Base-by-base conservation (phyloP, 129 eudicot species). In the Artemisia annua region DNA sequence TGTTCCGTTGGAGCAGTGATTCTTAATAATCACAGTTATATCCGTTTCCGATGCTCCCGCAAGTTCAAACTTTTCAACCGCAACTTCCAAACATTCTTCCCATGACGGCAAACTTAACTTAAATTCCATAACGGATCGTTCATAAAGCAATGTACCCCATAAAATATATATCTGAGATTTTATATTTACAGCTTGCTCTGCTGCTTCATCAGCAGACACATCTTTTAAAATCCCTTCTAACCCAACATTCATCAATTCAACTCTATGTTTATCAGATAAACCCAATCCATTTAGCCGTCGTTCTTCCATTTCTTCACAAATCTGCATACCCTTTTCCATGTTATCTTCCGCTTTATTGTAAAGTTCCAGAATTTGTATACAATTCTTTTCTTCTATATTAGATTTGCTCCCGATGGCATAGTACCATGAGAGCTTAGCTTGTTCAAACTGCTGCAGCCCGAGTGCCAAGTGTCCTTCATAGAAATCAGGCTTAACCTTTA, bases 41-140 rank as follows among this genome's bases (percentile, higher is more conserved):
- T 94, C 98, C 1, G 97, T 87, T 17, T 70, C 69, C 3, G 97
- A 94, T 48, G 92, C 97, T 66, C 98, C 98, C 7, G 89, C 95
- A 69, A 94, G 96, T 78, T 88, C 97, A 84, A 87, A 94, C 79
- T 90, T 94, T 66, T 94, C 98, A 58, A 94, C 81, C 11, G 98
- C 81, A 80, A 90, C 98, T 79, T 94, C 98, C 77, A 94, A 69
- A 76, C 98, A 94, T 78, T 94, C 98, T 80, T 94, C 98, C 97
- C 97, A 94, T 24, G 96, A 82, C 12, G 85, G 86, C 73, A 94
- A 80, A 46, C 74, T 66, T 76, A 94, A 79, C 80, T 90, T 94
- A 65, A 82, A 90, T 61, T 94, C 98, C 75, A 83, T 90, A 69
- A 90, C 84, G 0, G 98, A 94, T 35, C 98, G 87, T 77, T 94